Evolutionary conservation across 140 eudicot species (phyloP), one percentile per base, ranked within the genome.

Genomic region (Anethum foeniculum): DNA sequence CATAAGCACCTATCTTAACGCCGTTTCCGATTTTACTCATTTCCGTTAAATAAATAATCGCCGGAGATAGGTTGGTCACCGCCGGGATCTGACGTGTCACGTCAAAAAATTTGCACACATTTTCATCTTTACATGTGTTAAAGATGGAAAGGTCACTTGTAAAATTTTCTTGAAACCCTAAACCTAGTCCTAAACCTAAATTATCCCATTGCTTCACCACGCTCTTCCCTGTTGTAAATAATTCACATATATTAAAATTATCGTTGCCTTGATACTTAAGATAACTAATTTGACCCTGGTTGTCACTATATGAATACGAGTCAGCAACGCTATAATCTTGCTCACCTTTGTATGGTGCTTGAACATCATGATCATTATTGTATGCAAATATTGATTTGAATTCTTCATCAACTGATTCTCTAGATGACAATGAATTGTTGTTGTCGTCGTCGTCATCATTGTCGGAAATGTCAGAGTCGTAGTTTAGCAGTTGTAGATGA

Each of bases 131-230:
- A 71, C 83, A 84, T 79, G 76, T 89, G 91, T 88, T 89, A 88
- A 8, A 34, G 38, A 87, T 72, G 34, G 93, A 81, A 75, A 84
- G 83, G 3, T 87, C 88, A 81, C 82, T 74, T 2, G 77, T 85
- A 7, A 68, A 84, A 68, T 84, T 71, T 12, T 88, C 95, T 62
- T 87, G 90, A 27, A 88, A 84, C 86, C 86, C 93, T 65, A 89
- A 39, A 6, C 90, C 87, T 82, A 93, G 84, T 0, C 92, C 91
- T 18, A 93, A 79, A 56, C 92, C 91, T 19, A 93, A 76, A 71
- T 93, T 86, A 80, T 93, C 98, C 98, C 98, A 93, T 23, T 91
- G 81, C 89, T 87, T 91, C 7, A 91, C 98, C 52, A 93, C 98
- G 56, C 87, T 90, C 39, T 88, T 87, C 6, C 93, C 93, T 56